Base-by-base conservation (phyloP, 352 stramenopile genomes). In the Phytophthora foliorum region DNA sequence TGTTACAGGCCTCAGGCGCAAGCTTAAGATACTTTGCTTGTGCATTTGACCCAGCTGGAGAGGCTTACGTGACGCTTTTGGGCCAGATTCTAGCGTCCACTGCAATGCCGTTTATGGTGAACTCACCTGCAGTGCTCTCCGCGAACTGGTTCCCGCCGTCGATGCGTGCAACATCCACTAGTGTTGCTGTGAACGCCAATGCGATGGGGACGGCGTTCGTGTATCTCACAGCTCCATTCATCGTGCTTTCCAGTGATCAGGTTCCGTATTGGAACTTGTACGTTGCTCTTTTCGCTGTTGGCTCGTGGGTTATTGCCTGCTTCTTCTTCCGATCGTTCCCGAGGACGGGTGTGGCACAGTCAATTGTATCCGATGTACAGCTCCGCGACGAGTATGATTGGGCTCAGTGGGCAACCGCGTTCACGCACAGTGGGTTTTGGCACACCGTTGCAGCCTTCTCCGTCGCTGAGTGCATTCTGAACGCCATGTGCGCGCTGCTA, bases 71-170 rank as follows among this genome's bases (percentile, higher is more conserved):
- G 36, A 89, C 84, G 3, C 31, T 92, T n/a, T 2, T 85, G 0
- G 86, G 86, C 13, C 86, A 93, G 42, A 75, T 86, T 46, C 22
- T 93, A 27, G 83, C 86, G 38, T 89, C 86, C 0, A 58, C 88
- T 10, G 86, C 86, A 0, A 92, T 92, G 84, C 86, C 86, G n/a
- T 93, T 93, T 67, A 93, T 93, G 86, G 83, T 93, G n/a, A 93
- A 93, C 53, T 93, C 86, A 9, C 84, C 86, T 4, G 80, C 86
- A 0, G 82, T 93, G 21, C 66, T 93, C 2, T 92, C 83, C 0
- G 84, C 82, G 4, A 89, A 92, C 41, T 93, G 86, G 86, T 93
- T 92, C 55, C 83, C 84, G 8, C 72, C 83, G 22, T 89, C 78
- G 1, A 74, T 90, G 34, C 82, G 86, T 36, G 82, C 86, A 21